Evolutionary conservation across 2,329 filamentous ascomycete genomes (phyloP), one percentile per base, ranked within the genome.

Genomic region (Rutstroemia sp.): DNA sequence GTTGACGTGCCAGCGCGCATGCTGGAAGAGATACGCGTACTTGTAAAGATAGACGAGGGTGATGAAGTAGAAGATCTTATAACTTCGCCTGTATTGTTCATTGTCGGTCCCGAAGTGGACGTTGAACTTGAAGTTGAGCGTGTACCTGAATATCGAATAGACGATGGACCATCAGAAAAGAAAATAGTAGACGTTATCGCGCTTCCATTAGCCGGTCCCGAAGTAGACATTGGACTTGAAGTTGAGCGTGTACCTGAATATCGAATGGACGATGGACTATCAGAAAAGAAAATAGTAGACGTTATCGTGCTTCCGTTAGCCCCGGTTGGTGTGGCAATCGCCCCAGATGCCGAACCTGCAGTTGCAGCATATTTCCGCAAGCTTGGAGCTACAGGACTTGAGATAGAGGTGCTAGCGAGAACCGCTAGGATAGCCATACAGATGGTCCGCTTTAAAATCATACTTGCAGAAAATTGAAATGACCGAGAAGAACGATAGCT

Each of bases 401-500:
- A 45, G 10, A 45, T 19, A 45, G 42, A 45, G 42, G 42, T 45
- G 42, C 42, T 19, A 45, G 42, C 42, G 42, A 45, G 42, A 45
- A 14, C 34, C 34, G 34, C 34, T 7, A 38, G 34, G 34, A 7
- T 38, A 38, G 34, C 7, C 14, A 38, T 7, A 14, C 14, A 14
- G 42, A 54, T 54, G 45, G 41, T 54, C 38, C 47, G 45, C 41
- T 49, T 54, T 39, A 55, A 55, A 23, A 38, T 39, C 53, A 55
- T 55, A 55, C 42, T 46, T 55, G 46, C 38, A 49, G 45, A 38
- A n/a, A 50, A 55, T 55, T 49, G 45, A 44, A 44, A 49, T 54
- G 44, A 54, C 38, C 44, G 44, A 54, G 52, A 54, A 54, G 41
- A 54, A 49, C 27, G 52, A 54, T 54, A 21, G 52, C 44, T 49